phyloP scores from a whole-genome alignment of 1,139 yeast species.

The Magnusiomyces fungicola region DNA sequence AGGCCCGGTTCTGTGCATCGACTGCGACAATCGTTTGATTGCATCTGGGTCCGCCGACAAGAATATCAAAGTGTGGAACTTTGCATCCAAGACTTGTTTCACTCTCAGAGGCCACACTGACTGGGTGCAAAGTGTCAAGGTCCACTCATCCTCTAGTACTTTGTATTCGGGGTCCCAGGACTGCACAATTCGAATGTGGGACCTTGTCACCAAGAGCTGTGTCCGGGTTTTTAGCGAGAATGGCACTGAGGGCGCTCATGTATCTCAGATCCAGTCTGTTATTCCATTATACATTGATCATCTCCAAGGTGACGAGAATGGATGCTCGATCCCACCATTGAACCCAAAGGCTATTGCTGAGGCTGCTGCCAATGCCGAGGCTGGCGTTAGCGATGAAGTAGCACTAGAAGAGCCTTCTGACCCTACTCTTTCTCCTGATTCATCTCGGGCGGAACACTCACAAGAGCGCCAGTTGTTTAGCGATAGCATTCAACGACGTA shows the following conservation, averaged over 20 bases:
- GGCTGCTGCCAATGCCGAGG: constrained; percentile 23
- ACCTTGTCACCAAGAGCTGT: constrained; percentile 70
- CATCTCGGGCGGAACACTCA: constrained; percentile 5
- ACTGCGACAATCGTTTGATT: constrained; percentile 69
- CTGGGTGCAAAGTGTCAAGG: constrained; percentile 84
- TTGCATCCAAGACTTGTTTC: constrained; percentile 84
- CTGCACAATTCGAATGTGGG: constrained; percentile 93
- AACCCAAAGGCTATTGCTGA: constrained; percentile 14
- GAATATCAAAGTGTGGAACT: constrained; percentile 94
- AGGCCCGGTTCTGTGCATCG: constrained; percentile 69
- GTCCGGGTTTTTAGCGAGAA: constrained; percentile 62
- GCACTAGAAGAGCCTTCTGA: background rate
- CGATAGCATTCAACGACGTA: background rate
- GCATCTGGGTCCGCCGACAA: constrained; percentile 92
- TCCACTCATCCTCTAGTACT: constrained; percentile 71
- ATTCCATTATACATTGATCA: constrained; percentile 63
- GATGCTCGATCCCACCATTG: constrained; percentile 15
- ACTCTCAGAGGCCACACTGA: constrained; percentile 90
- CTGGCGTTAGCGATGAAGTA: constrained; percentile 16
- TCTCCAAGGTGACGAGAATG: constrained; percentile 31
- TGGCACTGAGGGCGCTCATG: constrained; percentile 13
- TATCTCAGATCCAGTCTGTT: constrained; percentile 81
- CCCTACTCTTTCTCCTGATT: constrained; percentile 2
- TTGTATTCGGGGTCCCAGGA: constrained; percentile 88
- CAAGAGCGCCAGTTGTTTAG: constrained; percentile 6